Evolutionary conservation across 371 early-diverging fungal species (phyloP).

Genomic region (Thermomucor indicae-seudaticae): DNA sequence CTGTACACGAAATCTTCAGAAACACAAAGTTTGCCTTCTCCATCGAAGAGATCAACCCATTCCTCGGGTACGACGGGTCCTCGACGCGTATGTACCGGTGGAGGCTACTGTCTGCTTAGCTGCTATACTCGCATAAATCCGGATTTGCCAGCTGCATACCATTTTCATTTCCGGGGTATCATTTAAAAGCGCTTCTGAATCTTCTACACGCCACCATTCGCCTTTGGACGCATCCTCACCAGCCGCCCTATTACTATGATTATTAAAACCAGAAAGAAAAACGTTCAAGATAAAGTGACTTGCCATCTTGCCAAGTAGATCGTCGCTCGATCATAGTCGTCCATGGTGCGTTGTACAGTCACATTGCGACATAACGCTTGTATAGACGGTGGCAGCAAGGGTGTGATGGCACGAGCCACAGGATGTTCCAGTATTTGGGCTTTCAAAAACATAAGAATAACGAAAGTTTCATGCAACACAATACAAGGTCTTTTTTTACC

Average conservation of each 20-base stretch:
- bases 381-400: constrained; percentile 56
- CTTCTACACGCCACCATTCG: constrained; percentile 14
- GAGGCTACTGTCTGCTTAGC: constrained; percentile 3
- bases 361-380: constrained; percentile 36
- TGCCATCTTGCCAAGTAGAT: constrained; percentile 80
- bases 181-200: constrained; percentile 17
- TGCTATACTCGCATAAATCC: background rate
- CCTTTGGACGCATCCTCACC: constrained; percentile 32
- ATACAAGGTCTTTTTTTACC: constrained; percentile 16
- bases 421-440: constrained; percentile 78
- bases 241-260: constrained; percentile 5
- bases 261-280: constrained; percentile 23
- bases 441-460: constrained; percentile 2
- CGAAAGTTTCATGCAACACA: background rate
- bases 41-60: constrained; percentile 74
- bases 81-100: constrained; percentile 33
- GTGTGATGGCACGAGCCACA: constrained; percentile 70
- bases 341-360: constrained; percentile 46
- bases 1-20: constrained; percentile 50
- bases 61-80: constrained; percentile 68
- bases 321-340: constrained; percentile 79
- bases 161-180: constrained; percentile 26
- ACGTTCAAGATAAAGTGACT: constrained; percentile 2
- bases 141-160: constrained; percentile 1
- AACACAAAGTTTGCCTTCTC: constrained; percentile 52